These are phyloP conservation scores for Thyridium curvatum DNA, from an alignment of 2,329 filamentous ascomycete species.

Conservation along the genomic window DNA sequence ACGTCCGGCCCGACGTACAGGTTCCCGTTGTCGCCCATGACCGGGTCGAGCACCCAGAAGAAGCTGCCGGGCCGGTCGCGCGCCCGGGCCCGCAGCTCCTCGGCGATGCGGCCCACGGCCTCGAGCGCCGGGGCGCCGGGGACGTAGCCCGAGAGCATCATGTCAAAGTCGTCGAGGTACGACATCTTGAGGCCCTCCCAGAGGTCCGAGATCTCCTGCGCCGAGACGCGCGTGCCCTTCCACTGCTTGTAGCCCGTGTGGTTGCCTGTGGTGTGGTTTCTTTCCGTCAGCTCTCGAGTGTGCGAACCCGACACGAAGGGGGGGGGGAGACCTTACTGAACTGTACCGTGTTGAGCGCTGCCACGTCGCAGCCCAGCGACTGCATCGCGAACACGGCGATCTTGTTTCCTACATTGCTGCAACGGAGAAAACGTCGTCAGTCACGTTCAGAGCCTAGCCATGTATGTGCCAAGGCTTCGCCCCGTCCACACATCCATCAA, in stretches of 20 bases:
- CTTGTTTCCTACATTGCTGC: slow-evolving; percentile 93
- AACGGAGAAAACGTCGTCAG: slow-evolving; percentile 5
- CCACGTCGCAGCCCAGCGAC: slow-evolving; percentile 86
- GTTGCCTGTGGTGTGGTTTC: slow-evolving; percentile 59
- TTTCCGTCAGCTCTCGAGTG: not conserved
- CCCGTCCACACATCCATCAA: no score
- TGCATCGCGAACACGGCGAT: slow-evolving; percentile 96
- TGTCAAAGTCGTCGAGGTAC: slow-evolving; percentile 81
- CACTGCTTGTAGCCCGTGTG: slow-evolving; percentile 89
- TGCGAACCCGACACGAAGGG: not conserved
- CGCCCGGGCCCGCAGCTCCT: slow-evolving; percentile 67
- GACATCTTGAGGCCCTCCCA: slow-evolving; percentile 81
- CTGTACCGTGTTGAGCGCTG: slow-evolving; percentile 91
- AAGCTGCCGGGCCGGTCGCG: slow-evolving; percentile 63
- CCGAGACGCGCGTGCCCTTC: slow-evolving; percentile 76
- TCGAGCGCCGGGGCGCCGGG: slow-evolving; percentile 80
- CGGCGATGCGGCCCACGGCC: slow-evolving; percentile 76
- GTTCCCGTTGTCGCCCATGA: slow-evolving; percentile 94
- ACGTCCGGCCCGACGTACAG: slow-evolving; percentile 90
- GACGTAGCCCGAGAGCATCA: slow-evolving; percentile 92
- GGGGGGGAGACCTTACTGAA: slow-evolving; percentile 62
- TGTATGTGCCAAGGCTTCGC: no score
- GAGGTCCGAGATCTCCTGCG: slow-evolving; percentile 75
- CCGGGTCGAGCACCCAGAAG: slow-evolving; percentile 96
- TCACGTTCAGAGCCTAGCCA: no score